These are phyloP conservation scores for Lasiodiplodia sp. DNA, from an alignment of 2,329 filamentous ascomycete species.

Conservation along the genomic window DNA sequence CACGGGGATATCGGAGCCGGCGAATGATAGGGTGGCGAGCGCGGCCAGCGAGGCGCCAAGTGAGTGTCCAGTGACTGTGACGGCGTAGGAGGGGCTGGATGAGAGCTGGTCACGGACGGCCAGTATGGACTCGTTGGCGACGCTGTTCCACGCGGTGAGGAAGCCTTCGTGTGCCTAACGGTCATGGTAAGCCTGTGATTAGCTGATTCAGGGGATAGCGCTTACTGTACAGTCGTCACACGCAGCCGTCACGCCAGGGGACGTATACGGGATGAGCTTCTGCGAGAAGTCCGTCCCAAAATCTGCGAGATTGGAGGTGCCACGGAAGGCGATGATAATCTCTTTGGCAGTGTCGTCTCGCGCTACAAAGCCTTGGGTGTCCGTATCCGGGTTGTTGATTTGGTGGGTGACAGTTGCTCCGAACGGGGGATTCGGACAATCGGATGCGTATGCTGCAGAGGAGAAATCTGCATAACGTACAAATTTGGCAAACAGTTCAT, in stretches of 20 bases:
- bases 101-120: conserved; percentile 1
- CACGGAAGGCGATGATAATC: conserved; percentile 19
- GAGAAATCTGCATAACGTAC: conserved; percentile 23
- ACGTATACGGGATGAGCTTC: conserved; percentile 2
- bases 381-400: conserved; percentile 12
- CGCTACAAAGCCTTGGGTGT: conserved; percentile 23
- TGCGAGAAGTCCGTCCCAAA: conserved; percentile 21
- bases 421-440: conserved; percentile 20
- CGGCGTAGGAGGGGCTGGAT: background rate
- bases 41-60: conserved; percentile 19
- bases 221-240: conserved; percentile 15
- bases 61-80: conserved; percentile 25
- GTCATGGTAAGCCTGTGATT: background rate
- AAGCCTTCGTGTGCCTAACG: conserved; percentile 25
- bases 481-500: conserved; percentile 4
- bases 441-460: conserved; percentile 21
- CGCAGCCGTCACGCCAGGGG: background rate
- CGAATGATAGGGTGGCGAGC: conserved; percentile 18
- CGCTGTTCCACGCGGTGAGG: conserved; percentile 15
- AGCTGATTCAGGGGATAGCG: background rate
- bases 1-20: conserved; percentile 6
- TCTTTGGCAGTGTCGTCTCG: conserved; percentile 8
- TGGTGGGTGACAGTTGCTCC: conserved; percentile 12
- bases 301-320: conserved; percentile 19
- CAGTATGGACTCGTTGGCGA: conserved; percentile 4